Conservation (phyloP, 139 green algal genomes). For the Coelastrella sp. region DNA sequence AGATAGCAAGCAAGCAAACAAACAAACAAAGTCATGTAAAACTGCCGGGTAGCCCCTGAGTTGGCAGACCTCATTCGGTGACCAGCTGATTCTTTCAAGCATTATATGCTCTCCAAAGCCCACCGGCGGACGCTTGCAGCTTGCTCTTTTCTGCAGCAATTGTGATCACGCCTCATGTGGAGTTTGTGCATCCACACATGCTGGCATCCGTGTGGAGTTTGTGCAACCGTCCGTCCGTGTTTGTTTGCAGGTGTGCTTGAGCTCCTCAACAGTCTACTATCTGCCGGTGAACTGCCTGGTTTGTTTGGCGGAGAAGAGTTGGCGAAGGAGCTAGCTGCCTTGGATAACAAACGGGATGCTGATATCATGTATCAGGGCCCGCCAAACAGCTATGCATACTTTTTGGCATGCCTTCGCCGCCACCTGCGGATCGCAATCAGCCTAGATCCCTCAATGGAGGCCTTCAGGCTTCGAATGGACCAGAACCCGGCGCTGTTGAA, state of each 20-base stretch:
- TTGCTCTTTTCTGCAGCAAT: too few relatives aligned
- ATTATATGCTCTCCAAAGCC: too few relatives aligned
- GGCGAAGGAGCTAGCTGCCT: conserved; percentile 70
- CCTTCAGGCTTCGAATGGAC: conserved; percentile 57
- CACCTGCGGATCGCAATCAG: conserved; percentile 84
- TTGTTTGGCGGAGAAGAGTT: conserved; percentile 87
- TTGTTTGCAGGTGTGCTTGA: conserved; percentile 64
- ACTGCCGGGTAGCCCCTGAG: too few relatives aligned
- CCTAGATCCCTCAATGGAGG: conserved; percentile 67
- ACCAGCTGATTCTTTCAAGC: too few relatives aligned
- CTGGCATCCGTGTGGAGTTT: too few relatives aligned
- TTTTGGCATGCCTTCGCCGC: conserved; percentile 49
- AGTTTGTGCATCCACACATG: too few relatives aligned
- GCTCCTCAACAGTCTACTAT: conserved; percentile 77
- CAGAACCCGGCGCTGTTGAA: conserved; percentile 83
- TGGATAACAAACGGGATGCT: conserved; percentile 49
- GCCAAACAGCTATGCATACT: conserved; percentile 43
- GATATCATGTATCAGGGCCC: conserved; percentile 35
- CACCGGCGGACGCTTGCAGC: too few relatives aligned
- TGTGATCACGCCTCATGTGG: too few relatives aligned
- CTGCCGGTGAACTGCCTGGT: conserved; percentile 81
- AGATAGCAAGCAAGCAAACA: too few relatives aligned
- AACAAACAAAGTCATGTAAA: too few relatives aligned
- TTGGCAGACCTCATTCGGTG: too few relatives aligned
- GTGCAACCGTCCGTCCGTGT: too few relatives aligned